Conservation (phyloP, 1,139 yeast genomes). For the Scheffersomyces quercinus region DNA sequence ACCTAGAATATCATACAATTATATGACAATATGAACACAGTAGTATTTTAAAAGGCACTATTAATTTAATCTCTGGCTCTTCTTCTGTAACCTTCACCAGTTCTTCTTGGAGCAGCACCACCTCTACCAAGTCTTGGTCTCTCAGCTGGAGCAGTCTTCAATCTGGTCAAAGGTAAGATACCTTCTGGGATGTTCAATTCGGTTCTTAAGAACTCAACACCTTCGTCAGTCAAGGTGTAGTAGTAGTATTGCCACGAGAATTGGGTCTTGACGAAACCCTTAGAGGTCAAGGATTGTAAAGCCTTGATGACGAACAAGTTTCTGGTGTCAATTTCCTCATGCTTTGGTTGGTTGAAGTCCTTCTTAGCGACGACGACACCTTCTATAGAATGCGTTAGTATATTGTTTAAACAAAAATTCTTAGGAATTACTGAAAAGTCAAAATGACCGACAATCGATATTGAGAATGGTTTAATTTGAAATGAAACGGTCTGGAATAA, state of each 20-base stretch:
- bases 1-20: constrained; percentile 11
- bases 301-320: constrained; percentile 99
- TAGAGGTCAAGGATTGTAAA: constrained; percentile 97
- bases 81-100: constrained; percentile 46
- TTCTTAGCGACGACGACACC: constrained; percentile 99
- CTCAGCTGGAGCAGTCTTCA: constrained; percentile 90
- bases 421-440: too few relatives aligned
- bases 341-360: constrained; percentile 97
- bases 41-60: constrained; percentile 11
- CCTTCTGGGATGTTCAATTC: constrained; percentile 99
- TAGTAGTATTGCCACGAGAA: constrained; percentile 99
- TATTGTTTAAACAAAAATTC: constrained; percentile 1
- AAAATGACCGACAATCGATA: too few relatives aligned
- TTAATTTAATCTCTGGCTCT: constrained; percentile 47
- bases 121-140: constrained; percentile 63
- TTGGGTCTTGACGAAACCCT: constrained; percentile 99
- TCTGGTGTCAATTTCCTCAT: constrained; percentile 97
- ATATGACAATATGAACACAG: constrained; percentile 12
- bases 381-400: constrained; percentile 57
- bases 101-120: constrained; percentile 36
- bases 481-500: too few relatives aligned
- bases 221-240: constrained; percentile 99
- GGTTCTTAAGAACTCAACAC: constrained; percentile 97
- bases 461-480: too few relatives aligned
- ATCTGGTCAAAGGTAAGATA: constrained; percentile 98